phyloP scores from a whole-genome alignment of 2,329 filamentous ascomycete species.

The Penicillium olsonii region DNA sequence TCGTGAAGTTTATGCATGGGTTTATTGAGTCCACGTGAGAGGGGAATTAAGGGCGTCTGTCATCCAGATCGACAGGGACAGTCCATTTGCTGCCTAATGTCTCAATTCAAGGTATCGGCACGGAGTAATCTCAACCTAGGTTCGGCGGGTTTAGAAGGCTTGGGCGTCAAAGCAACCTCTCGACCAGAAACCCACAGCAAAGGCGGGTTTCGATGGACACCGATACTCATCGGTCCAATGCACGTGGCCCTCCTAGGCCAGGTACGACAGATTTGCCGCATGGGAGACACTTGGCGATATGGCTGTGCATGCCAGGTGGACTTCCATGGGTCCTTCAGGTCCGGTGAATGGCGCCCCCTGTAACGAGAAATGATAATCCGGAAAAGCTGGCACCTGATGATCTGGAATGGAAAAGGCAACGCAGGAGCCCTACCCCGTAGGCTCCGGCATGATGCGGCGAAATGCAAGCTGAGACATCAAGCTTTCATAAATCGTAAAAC shows the following conservation, averaged over 20 bases:
- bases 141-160: not conserved
- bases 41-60: not conserved
- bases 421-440: not conserved
- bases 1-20: not conserved
- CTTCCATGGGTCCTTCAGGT: not conserved
- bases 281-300: not conserved
- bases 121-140: not conserved
- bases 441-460: not conserved
- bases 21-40: not conserved
- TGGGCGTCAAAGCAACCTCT: not conserved
- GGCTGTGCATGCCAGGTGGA: not conserved
- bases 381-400: not conserved
- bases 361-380: not conserved
- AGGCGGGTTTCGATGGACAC: not conserved
- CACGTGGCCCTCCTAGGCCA: not conserved
- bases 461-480: slow-evolving; percentile 4
- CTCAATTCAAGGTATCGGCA: not conserved
- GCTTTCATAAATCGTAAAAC: slow-evolving; percentile 19
- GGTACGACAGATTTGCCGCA: not conserved
- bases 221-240: not conserved
- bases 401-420: not conserved
- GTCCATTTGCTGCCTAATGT: not conserved
- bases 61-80: slow-evolving; percentile 5
- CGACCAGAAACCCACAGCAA: not conserved
- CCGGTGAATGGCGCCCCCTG: not conserved